These are phyloP conservation scores for Sabuloglossum arenarium DNA, from an alignment of 495 filamentous ascomycete species.

Conservation along the genomic window DNA sequence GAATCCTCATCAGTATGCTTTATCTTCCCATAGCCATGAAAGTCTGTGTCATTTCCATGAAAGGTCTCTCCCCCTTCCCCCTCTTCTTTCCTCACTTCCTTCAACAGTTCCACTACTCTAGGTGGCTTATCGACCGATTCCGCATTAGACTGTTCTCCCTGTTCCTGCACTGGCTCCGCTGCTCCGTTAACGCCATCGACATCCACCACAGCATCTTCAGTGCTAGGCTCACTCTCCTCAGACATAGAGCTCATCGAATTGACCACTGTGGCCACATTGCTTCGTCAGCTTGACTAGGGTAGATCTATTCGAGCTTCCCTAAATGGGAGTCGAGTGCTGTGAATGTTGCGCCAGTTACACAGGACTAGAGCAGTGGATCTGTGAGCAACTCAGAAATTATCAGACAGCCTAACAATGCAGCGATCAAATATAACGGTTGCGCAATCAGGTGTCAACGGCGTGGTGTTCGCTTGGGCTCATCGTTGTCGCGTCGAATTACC, in stretches of 20 bases:
- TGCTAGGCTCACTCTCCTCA: constrained; percentile 10
- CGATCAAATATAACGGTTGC: neutral
- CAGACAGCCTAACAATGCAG: neutral
- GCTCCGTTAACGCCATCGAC: constrained; percentile 3
- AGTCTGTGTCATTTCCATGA: neutral
- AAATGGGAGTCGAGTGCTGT: neutral
- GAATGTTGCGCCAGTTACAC: neutral
- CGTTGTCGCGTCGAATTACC: neutral
- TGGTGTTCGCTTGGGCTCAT: neutral
- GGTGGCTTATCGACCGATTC: constrained; percentile 1
- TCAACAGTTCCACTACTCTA: neutral
- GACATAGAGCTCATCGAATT: constrained; percentile 16
- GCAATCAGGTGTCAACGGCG: neutral
- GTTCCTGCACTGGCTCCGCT: neutral
- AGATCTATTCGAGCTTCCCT: neutral
- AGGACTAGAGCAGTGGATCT: neutral
- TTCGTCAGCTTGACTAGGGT: neutral
- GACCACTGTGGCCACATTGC: neutral
- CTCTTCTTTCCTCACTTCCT: neutral
- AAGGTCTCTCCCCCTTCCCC: neutral
- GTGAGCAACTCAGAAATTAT: neutral
- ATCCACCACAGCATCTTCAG: constrained; percentile 3
- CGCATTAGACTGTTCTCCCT: neutral
- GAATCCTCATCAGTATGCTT: neutral
- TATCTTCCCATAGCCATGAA: constrained; percentile 3